These are phyloP conservation scores for Aspergillus alliaceus DNA, from an alignment of 2,329 filamentous ascomycete genomes.

Conservation along the genomic window DNA sequence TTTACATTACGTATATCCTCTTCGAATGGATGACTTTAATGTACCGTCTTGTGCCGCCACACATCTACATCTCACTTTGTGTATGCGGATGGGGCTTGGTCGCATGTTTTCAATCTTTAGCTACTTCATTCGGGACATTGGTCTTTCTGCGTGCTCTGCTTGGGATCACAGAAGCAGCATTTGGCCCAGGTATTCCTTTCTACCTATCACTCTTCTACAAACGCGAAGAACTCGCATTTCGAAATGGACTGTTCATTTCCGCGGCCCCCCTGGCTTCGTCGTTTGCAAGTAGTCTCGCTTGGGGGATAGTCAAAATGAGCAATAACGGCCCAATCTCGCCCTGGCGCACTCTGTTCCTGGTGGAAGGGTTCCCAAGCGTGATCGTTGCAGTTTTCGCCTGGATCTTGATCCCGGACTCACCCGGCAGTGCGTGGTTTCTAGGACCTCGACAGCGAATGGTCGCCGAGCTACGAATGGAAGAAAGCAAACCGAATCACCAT, in stretches of 20 bases:
- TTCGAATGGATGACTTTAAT: conserved; percentile 69
- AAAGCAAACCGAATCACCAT: conserved; percentile 44
- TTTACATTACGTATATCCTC: conserved; percentile 64
- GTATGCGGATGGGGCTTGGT: conserved; percentile 78
- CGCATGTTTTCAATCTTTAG: conserved; percentile 71
- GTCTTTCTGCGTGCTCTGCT: conserved; percentile 48
- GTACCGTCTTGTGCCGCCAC: conserved; percentile 60
- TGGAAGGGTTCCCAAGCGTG: conserved; percentile 83
- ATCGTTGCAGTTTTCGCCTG: conserved; percentile 72
- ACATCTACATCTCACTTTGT: conserved; percentile 59
- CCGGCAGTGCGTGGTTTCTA: conserved; percentile 64
- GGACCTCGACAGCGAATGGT: conserved; percentile 66
- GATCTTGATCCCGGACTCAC: conserved; percentile 74
- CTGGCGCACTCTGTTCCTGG: conserved; percentile 81
- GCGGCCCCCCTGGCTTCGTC: conserved; percentile 63
- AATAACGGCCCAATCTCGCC: conserved; percentile 68
- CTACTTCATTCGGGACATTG: conserved; percentile 61
- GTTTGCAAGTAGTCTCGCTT: conserved; percentile 75
- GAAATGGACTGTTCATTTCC: conserved; percentile 83
- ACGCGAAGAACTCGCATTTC: conserved; percentile 73
- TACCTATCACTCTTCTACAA: conserved; percentile 65
- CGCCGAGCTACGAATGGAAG: conserved; percentile 66
- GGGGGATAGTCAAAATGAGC: conserved; percentile 71
- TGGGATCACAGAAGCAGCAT: conserved; percentile 61
- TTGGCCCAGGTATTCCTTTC: conserved; percentile 63